Base-by-base conservation (phyloP, 306 rosid species). In the Medicago arabica region DNA sequence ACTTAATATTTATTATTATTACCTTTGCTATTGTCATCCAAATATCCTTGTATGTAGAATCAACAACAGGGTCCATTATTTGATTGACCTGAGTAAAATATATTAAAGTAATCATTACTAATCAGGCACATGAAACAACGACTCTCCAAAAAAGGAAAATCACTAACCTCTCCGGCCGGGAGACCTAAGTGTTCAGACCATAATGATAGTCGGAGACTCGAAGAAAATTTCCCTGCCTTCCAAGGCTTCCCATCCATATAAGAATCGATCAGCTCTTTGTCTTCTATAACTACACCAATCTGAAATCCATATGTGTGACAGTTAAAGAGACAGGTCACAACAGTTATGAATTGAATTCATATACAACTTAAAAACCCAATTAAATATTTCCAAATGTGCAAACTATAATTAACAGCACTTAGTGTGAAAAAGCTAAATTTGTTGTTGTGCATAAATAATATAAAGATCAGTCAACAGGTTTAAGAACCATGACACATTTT, bases 1-100 rank as follows among this genome's bases (percentile, higher is more conserved):
- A 21, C 44, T n/a, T 73, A 23, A 60, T 65, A 19, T 54, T 47
- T 69, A 16, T 60, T 36, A 16, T 60, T 36, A 21, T 41, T 80
- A 92, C 99, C 99, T 95, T 95, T 18, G 99, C 97, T 69, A 90
- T 90, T 70, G 89, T 87, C 99, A 90, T 85, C 99, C 99, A 95
- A 38, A 89, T 92, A 69, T 86, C 92, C 85, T 86, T 95, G 86
- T 95, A 95, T 55, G 98, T 90, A 77, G 98, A 88, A 67, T 89
- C 92, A 79, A 78, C 84, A 83, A 88, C 78, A 17, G 99, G 99
- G 81, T 95, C 97, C 68, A 83, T 74, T 82, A 92, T 87, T 72
- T 78, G 87, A 83, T 78, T 83, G 70, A 80, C 78, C 99, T 95
- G 89, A 73, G 44, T 72, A 77, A 75, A 47, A 16, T 66, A 61